Evolutionary conservation across 441 rosid species (phyloP).

Genomic region (Adansonia gregorii): DNA sequence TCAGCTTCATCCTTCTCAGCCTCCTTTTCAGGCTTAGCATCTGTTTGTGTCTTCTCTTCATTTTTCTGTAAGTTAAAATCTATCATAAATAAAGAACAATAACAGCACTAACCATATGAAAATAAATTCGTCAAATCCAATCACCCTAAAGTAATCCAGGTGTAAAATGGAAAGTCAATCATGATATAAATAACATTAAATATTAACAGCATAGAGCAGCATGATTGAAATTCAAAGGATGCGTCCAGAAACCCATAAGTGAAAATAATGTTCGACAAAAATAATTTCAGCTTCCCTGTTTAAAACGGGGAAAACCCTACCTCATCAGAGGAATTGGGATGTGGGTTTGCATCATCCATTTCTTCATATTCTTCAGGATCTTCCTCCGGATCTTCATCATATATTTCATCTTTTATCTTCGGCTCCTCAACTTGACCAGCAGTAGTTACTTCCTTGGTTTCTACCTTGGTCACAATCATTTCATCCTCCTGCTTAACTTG

Average conservation of each 20-base stretch:
- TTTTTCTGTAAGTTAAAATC: constrained; percentile 42
- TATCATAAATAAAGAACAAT: constrained; percentile 6
- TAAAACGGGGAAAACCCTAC: constrained; percentile 38
- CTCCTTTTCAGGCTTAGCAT: constrained; percentile 41
- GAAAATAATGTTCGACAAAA: not conserved
- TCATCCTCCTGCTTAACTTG: constrained; percentile 50
- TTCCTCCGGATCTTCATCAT: constrained; percentile 74
- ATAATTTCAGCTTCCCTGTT: constrained; percentile 1
- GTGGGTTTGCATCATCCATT: constrained; percentile 57
- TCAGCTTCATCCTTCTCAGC: constrained; percentile 40
- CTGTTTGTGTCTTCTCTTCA: constrained; percentile 44
- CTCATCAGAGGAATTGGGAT: constrained; percentile 51
- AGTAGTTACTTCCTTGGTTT: constrained; percentile 20
- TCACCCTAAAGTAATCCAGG: constrained; percentile 2
- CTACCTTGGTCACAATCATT: constrained; percentile 40
- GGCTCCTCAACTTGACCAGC: constrained; percentile 42
- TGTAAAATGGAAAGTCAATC: not conserved
- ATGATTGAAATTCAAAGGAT: constrained; percentile 23
- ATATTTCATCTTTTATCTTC: constrained; percentile 42
- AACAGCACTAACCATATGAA: constrained; percentile 8
- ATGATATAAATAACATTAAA: not conserved
- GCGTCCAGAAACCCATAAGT: not conserved
- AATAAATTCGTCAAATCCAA: constrained; percentile 12
- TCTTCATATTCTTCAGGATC: constrained; percentile 82
- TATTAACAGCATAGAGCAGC: not conserved